Conservation (phyloP, 2,329 filamentous ascomycete genomes). For the Talaromyces albobiverticillius region DNA sequence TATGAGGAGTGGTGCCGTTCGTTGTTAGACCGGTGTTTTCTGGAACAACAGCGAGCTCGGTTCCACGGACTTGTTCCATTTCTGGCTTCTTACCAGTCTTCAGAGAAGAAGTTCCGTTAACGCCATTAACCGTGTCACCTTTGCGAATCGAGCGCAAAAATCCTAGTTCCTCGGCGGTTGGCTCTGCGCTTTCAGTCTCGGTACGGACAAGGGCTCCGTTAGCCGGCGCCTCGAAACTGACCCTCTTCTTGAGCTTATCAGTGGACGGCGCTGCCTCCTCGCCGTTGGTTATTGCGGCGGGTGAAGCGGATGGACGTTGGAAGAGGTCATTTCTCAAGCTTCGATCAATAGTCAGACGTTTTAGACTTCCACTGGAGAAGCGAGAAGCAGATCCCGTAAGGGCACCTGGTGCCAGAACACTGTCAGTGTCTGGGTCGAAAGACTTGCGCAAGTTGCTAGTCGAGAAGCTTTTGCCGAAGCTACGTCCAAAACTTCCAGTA, state of each 20-base stretch:
- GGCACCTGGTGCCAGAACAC: slow-evolving; percentile 79
- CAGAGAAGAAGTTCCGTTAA: slow-evolving; percentile 35
- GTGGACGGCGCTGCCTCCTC: slow-evolving; percentile 37
- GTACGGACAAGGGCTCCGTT: slow-evolving; percentile 54
- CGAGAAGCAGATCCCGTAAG: slow-evolving; percentile 69
- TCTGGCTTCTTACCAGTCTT: slow-evolving; percentile 48
- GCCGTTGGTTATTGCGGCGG: slow-evolving; percentile 34
- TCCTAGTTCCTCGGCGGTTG: slow-evolving; percentile 58
- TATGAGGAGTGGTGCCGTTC: slow-evolving; percentile 30
- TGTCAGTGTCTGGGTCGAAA: slow-evolving; percentile 73
- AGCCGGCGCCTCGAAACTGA: slow-evolving; percentile 78
- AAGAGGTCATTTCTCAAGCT: slow-evolving; percentile 69
- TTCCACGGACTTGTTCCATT: slow-evolving; percentile 69
- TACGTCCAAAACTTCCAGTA: slow-evolving; percentile 61
- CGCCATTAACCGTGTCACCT: slow-evolving; percentile 44
- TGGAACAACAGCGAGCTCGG: slow-evolving; percentile 74
- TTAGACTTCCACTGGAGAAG: slow-evolving; percentile 69
- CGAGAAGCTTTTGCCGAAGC: slow-evolving; percentile 82
- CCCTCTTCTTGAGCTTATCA: slow-evolving; percentile 65
- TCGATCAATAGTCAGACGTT: slow-evolving; percentile 90
- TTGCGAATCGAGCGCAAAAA: slow-evolving; percentile 56
- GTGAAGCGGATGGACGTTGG: slow-evolving; percentile 36
- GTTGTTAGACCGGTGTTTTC: slow-evolving; percentile 50
- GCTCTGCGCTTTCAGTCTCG: slow-evolving; percentile 51
- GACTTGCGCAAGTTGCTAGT: slow-evolving; percentile 80